A percentile compares a stretch with the other conserved stretches of the same genome.
Conservation (phyloP, 768 basidiomycete species). For the Rhizopogon vulgaris region DNA sequence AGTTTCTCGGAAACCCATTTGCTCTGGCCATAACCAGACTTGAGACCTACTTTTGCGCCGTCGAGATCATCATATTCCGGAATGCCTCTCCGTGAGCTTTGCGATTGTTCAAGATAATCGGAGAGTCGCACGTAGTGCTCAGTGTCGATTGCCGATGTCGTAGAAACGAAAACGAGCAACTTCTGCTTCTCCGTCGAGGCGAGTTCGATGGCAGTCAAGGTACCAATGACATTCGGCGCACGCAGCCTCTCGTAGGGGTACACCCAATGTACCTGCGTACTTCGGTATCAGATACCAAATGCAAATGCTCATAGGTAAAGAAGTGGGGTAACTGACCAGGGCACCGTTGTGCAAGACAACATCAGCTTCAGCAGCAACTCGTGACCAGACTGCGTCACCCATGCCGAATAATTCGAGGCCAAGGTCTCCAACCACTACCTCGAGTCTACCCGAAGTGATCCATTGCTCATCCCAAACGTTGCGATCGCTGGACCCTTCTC, state of each 20-base stretch:
- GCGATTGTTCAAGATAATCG: conserved; percentile 48
- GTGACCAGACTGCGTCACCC: conserved; percentile 53
- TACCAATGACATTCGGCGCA: conserved; percentile 87
- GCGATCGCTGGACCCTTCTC: conserved; percentile 66
- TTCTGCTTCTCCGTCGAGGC: conserved; percentile 73
- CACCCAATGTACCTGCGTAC: conserved; percentile 88
- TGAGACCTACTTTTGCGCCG: conserved; percentile 66
- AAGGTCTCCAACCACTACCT: conserved; percentile 83
- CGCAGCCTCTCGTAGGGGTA: conserved; percentile 95
- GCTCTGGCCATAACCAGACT: conserved; percentile 93
- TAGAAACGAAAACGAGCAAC: conserved; percentile 83
- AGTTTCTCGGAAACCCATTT: conserved; percentile 99
- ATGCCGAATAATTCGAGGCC: conserved; percentile 72
- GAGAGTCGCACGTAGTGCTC: conserved; percentile 86
- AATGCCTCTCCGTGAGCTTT: conserved; percentile 53
- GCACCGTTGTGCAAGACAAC: conserved; percentile 93
- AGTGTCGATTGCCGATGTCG: conserved; percentile 92
- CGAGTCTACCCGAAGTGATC: conserved; percentile 59
- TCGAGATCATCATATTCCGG: conserved; percentile 88
- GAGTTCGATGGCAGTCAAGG: conserved; percentile 76
- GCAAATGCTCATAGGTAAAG: background rate
- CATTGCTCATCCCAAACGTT: conserved; percentile 88
- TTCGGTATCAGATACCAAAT: background rate
- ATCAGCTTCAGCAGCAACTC: conserved; percentile 67
- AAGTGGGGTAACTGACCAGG: conserved; percentile 53